Evolutionary conservation across 352 stramenopile genomes (phyloP).

Genomic region (Phytophthora macrochlamydospora): DNA sequence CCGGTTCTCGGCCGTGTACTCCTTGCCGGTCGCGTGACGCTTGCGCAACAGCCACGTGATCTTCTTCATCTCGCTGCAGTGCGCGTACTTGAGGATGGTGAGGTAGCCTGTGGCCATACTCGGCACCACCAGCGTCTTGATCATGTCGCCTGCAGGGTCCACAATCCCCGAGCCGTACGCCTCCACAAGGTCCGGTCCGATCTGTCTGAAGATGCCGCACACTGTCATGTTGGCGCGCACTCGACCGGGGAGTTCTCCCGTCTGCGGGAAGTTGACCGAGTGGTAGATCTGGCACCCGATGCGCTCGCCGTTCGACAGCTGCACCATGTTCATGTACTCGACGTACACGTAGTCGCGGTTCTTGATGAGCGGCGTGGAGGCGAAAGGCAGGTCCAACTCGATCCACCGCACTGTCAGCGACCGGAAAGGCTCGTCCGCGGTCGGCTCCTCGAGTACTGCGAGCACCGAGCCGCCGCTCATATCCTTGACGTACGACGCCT

Average conservation of each 20-base stretch:
- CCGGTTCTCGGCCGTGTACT: constrained; percentile 4
- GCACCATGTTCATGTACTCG: constrained; percentile 49
- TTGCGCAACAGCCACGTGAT: constrained; percentile 32
- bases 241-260: constrained; percentile 30
- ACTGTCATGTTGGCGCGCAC: constrained; percentile 50
- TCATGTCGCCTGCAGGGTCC: constrained; percentile 33
- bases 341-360: constrained; percentile 54
- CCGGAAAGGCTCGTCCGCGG: constrained; percentile 48
- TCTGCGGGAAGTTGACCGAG: constrained; percentile 50
- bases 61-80: constrained; percentile 41
- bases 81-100: constrained; percentile 30
- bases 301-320: constrained; percentile 33
- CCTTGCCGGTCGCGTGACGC: constrained; percentile 16
- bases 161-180: constrained; percentile 41
- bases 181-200: constrained; percentile 42
- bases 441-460: constrained; percentile 41
- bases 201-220: constrained; percentile 57
- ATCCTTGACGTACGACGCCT: constrained; percentile 48
- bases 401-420: constrained; percentile 35
- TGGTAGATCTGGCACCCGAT: constrained; percentile 56
- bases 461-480: constrained; percentile 45
- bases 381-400: constrained; percentile 31
- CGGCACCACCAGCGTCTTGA: constrained; percentile 25
- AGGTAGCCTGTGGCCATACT: constrained; percentile 25
- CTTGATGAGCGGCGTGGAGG: constrained; percentile 24